Percentiles rank a stretch among this genome's conserved stretches.
Conservation (phyloP, 352 stramenopile genomes). For the Porosira glacialis region DNA sequence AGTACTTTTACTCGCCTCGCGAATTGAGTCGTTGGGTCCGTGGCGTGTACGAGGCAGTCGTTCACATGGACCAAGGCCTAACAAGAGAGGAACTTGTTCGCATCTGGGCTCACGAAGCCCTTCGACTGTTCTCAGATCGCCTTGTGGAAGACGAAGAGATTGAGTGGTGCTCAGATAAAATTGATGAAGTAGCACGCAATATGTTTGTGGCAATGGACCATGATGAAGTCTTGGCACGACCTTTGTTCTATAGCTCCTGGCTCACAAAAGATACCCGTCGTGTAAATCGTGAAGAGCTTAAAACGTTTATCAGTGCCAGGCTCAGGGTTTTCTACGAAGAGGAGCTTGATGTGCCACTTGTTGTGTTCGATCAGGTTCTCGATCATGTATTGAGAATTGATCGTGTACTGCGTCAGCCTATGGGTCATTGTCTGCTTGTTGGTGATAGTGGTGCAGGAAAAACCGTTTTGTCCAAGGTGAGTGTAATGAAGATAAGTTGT, state of each 20-base stretch:
- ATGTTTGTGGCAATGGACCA: constrained; percentile 82
- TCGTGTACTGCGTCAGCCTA: constrained; percentile 93
- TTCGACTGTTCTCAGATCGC: constrained; percentile 98
- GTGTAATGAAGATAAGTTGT: too few species aligned
- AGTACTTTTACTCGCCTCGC: constrained; percentile 99
- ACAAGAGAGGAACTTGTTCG: constrained; percentile 94
- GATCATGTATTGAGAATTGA: constrained; percentile 95
- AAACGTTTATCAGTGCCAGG: constrained; percentile 93
- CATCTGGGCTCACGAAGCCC: constrained; percentile 94
- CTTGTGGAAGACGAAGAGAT: constrained; percentile 95
- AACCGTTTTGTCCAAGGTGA: constrained; percentile 9
- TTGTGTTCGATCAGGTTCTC: constrained; percentile 97
- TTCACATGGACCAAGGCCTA: constrained; percentile 90
- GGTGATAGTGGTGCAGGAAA: constrained; percentile 92
- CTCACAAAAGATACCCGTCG: constrained; percentile 95
- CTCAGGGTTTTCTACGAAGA: constrained; percentile 99
- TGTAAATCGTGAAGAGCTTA: constrained; percentile 88
- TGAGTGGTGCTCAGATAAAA: constrained; percentile 91
- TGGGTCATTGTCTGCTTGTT: constrained; percentile 92
- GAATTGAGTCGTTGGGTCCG: constrained; percentile 99
- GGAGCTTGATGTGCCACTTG: constrained; percentile 98
- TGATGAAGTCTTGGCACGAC: constrained; percentile 81
- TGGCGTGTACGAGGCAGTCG: constrained; percentile 97
- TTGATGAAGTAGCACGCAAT: constrained; percentile 81
- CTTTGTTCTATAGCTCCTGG: constrained; percentile 98